Conservation (phyloP, 345 rosid species). For the Linum trigynum region DNA sequence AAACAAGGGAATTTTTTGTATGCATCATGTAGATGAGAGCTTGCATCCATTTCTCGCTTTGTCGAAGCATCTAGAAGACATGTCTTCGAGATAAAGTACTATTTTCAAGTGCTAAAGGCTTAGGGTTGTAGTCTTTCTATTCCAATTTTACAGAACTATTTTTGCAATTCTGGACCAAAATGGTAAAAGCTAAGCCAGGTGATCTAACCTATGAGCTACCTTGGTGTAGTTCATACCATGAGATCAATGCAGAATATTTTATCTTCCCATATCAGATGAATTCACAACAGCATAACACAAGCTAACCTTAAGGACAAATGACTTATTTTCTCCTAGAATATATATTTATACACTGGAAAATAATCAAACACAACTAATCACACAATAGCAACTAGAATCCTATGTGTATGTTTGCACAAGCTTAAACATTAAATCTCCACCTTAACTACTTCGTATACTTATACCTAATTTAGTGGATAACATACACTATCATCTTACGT, state of each 20-base stretch:
- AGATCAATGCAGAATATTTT: too few relatives aligned
- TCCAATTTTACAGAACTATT: not conserved
- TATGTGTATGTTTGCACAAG: too few relatives aligned
- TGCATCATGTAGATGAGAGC: not conserved
- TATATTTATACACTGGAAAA: too few relatives aligned
- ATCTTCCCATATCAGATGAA: not conserved
- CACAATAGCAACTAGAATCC: too few relatives aligned
- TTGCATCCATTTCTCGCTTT: too few relatives aligned
- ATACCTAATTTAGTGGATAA: too few relatives aligned
- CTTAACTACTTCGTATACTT: too few relatives aligned
- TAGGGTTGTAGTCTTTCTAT: not conserved
- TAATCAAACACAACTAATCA: too few relatives aligned
- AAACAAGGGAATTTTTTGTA: not conserved
- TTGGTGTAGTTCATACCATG: not conserved
- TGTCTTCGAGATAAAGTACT: not conserved
- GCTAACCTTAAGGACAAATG: not conserved
- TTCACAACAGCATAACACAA: not conserved
- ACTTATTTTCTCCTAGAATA: too few relatives aligned
- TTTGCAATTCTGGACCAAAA: not conserved
- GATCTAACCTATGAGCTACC: not conserved
- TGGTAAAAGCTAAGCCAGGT: not conserved
- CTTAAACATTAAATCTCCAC: too few relatives aligned
- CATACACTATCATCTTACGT: too few relatives aligned
- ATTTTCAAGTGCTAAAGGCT: not conserved
- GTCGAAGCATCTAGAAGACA: not conserved